A percentile compares a stretch with the other conserved stretches of the same genome.
These are phyloP conservation scores for Suillus sp. DNA, from an alignment of 768 basidiomycete genomes.

Conservation along the genomic window DNA sequence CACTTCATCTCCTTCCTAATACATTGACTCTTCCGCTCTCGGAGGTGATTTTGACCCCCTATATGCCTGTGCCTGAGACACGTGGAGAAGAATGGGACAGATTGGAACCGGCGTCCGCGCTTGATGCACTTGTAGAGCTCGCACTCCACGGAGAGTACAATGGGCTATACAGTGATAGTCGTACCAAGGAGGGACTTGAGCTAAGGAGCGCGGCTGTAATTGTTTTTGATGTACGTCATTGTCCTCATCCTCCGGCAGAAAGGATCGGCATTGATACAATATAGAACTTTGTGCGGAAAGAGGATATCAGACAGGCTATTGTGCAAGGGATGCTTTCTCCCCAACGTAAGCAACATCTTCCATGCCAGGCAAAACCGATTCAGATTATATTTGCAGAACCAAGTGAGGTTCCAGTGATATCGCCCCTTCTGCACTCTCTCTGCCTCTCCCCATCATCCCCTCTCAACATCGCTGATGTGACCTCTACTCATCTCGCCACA, in stretches of 20 bases:
- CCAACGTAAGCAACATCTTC: constrained; percentile 40
- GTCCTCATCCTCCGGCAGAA: background rate
- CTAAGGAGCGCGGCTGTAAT: constrained; percentile 74
- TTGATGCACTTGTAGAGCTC: constrained; percentile 81
- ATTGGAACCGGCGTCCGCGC: constrained; percentile 74
- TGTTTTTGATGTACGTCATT: constrained; percentile 76
- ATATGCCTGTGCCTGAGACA: constrained; percentile 78
- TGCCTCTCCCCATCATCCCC: constrained; percentile 61
- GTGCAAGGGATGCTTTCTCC: constrained; percentile 72
- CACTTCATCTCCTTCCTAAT: constrained; percentile 59
- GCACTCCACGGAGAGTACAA: constrained; percentile 89
- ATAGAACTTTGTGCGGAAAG: constrained; percentile 77
- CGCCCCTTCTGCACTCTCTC: constrained; percentile 72
- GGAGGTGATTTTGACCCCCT: constrained; percentile 67
- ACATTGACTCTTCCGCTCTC: constrained; percentile 63
- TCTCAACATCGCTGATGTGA: constrained; percentile 56
- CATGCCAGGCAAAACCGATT: background rate
- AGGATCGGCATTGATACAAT: background rate
- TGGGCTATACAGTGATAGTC: constrained; percentile 57
- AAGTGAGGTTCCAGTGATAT: constrained; percentile 48
- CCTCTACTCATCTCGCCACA: constrained; percentile 71
- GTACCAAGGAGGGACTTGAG: constrained; percentile 68
- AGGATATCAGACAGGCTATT: constrained; percentile 69
- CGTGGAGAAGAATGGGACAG: constrained; percentile 94
- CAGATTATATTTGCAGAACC: constrained; percentile 18